Evolutionary conservation across 179 eudicot species (phyloP), one percentile per base, ranked within the genome.

Genomic region (Silene coronaria): DNA sequence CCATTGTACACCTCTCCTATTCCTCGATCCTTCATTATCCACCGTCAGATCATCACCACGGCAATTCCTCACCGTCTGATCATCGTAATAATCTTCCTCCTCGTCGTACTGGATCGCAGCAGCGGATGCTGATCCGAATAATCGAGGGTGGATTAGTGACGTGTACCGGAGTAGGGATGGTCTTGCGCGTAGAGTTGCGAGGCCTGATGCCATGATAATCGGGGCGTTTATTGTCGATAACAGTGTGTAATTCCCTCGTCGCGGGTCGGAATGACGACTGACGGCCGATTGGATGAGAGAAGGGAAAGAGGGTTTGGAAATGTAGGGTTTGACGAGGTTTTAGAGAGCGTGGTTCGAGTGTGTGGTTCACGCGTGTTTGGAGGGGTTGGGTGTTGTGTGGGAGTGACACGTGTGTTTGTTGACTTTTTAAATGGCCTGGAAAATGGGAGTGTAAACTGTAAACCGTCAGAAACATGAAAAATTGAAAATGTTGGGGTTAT

Each of bases 1-100:
- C 98, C 98, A 93, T 76, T 91, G 96, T 28, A 90, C 90, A 6
- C 93, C 96, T 70, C 98, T 89, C 59, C 78, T 81, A 26, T 81
- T 71, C 24, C 73, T 85, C 59, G 83, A 86, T 28, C 89, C 90
- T 67, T 88, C 85, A 3, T 81, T 78, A 5, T 84, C 91, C 45
- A 73, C 86, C 84, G 77, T 79, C 22, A 73, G 72, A 27, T 70
- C 32, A 28, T 26, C 58, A n/a, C 32, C 62, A 14, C 17, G 5
- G 9, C 76, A 55, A 60, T 22, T 11, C 24, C 26, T 17, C 10
- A 32, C 63, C 77, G 38, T 38, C 57, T 68, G 79, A 53, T 70
- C 78, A n/a, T 79, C 78, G 8, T 73, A 76, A 0, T 82, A 80
- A 6, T 81, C 75, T 13, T 88, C 71, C 30, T 87, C 85, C 77